Base-by-base conservation (phyloP, 78 protist genomes). In the Dictyostelium capitatum region DNA sequence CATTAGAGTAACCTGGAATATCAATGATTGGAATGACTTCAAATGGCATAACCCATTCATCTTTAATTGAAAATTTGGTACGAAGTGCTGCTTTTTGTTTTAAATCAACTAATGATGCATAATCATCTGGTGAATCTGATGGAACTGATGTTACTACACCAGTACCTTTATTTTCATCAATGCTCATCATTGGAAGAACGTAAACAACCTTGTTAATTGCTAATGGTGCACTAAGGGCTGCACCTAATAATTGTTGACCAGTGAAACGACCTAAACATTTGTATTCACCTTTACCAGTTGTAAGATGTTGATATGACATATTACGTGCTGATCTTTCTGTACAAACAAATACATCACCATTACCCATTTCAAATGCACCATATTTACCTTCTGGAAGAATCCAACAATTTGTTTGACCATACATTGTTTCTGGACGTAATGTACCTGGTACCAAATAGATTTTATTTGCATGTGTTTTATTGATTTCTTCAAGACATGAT, bases 351-450 rank as follows among this genome's bases (percentile, higher is more conserved):
- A 98, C 80, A 30, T 89, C 91, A 20, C 64, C 94, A 69, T 92
- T 89, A 32, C 79, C 75, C 92, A 96, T 30, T 20, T 87, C 91
- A 84, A 79, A 98, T 14, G 98, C 99, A 41, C 98, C 99, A 92
- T 99, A 99, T 25, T 92, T 82, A 20, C 98, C 98, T 17, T 70
- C 81, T 30, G 99, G 99, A 6, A 95, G 89, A 51, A 98, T 84
- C 99, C 99, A 99, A 95, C 99, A 98, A 93, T 99, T 99, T 91
- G 99, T 99, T 90, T 98, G 99, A 15, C 99, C 99, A 94, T 96
- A 98, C 99, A 99, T 99, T 41, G 99, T 99, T 97, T 99, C 99
- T 23, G 99, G 99, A 17, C 99, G 95, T n/a, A 99, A 97, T 7
- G 99, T 99, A 56, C 99, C 99, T 19, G 99, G 98, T 6, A 95